Base-by-base conservation (phyloP, 2,329 filamentous ascomycete species). In the Apiospora malaysiana region DNA sequence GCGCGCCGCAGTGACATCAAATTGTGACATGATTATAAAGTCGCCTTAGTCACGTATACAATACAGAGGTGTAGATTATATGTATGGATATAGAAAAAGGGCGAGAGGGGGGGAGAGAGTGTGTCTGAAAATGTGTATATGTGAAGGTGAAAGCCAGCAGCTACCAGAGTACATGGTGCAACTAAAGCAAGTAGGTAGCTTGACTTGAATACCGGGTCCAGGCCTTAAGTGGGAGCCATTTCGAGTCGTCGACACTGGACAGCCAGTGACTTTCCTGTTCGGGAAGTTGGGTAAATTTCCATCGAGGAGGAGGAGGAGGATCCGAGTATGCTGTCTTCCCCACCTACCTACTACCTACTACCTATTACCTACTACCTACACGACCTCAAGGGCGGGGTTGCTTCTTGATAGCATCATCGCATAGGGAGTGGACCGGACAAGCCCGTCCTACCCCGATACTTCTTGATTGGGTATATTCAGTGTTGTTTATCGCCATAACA, bases 1-100 rank as follows among this genome's bases (percentile, higher is more conserved):
- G 72, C 91, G 86, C 42, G 87, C 85, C 67, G 83, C 81, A 10
- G 84, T 77, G 67, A 93, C 84, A 74, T 91, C 84, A 75, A 93
- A 87, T 77, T 78, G 42, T 9, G 65, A 12, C 65, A 67, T 67
- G n/a, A 23, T 27, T 12, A 21, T 63, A 8, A 12, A 12, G n/a
- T 8, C 10, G 51, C 32, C 25, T 56, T 18, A 2, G 51, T 8
- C 8, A 7, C 21, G 14, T 37, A 18, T 49, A 6, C 32, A 32
- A 32, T 32, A 32, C 32, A 4, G 32, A 25, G 42, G 5, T 16
- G 42, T 45, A 45, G 16, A 45, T 45, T 23, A 32, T 59, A 37
- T 59, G 21, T 25, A 10, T 10, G n/a, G n/a, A 10, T 8, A 49
- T 9, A 10, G 25, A n/a, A n/a, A n/a, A n/a, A n/a, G n/a, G 23